Conservation (phyloP, 139 green algal species). For the Chlorella sorokiniana region DNA sequence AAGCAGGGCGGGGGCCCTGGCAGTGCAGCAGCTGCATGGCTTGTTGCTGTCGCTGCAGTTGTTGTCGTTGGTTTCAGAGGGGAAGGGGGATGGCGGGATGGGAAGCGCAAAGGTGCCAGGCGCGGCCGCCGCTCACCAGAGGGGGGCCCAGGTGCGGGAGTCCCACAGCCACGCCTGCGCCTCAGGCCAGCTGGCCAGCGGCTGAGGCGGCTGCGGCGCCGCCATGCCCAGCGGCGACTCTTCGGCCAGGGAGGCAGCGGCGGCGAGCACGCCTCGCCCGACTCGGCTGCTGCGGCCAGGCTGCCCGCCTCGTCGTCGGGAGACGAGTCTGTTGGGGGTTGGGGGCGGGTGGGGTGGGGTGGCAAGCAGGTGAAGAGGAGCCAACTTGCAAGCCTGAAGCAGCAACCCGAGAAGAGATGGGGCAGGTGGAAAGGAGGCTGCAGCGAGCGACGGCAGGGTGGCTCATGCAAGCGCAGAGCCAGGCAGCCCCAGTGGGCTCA, state of each 20-base stretch:
- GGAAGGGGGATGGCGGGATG: too few relatives aligned
- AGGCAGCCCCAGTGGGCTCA: not conserved
- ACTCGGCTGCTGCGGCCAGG: not conserved
- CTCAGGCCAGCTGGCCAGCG: constrained; percentile 8
- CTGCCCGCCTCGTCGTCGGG: not conserved
- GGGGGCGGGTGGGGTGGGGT: not conserved
- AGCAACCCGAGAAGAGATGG: not conserved
- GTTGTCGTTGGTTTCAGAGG: too few relatives aligned
- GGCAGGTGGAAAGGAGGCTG: not conserved
- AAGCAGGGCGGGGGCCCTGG: too few relatives aligned
- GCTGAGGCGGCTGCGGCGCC: not conserved
- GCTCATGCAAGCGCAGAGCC: not conserved
- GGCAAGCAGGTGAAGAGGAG: not conserved
- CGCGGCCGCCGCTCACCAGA: not conserved
- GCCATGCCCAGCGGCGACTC: not conserved
- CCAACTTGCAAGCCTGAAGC: not conserved
- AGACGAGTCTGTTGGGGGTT: not conserved
- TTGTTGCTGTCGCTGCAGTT: not conserved
- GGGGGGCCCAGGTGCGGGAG: constrained; percentile 24
- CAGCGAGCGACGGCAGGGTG: not conserved
- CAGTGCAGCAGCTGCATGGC: too few relatives aligned
- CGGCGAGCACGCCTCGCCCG: not conserved
- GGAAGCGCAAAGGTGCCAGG: too few relatives aligned
- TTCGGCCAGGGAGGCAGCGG: not conserved
- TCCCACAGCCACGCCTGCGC: constrained; percentile 32